Base-by-base conservation (phyloP, 106 monocot genomes). In the Dendrobium huoshanense region DNA sequence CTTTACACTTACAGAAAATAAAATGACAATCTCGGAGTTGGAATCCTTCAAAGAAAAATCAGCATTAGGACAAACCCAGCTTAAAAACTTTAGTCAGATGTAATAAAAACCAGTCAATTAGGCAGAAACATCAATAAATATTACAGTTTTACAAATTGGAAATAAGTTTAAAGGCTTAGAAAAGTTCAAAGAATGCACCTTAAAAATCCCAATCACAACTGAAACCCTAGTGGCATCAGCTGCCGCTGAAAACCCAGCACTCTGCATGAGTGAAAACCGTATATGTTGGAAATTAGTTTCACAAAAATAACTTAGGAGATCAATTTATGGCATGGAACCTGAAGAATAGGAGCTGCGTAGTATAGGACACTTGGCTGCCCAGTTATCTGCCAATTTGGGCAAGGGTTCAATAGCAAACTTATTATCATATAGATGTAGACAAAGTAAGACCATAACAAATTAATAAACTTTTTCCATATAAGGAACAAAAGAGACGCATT, bases 291-390 rank as follows among this genome's bases (percentile, higher is more conserved):
- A n/a, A 43, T 16, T 43, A 41, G 18, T 7, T 17, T 19, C 51
- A 51, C 64, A 75, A 44, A 75, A 75, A 43, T 6, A 75, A n/a
- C 20, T 75, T 43, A 75, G 43, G 40, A 75, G 43, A 75, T 20
- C 7, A 43, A 75, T 44, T 43, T 75, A 44, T 6, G 43, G 29
- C 17, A 72, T 75, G 4, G 16, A 73, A 98, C 98, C 95, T 98
- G 98, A 74, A 98, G 95, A 78, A 98, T 98, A 7, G 98, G 89
- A 72, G 98, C 91, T 24, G 98, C 98, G 89, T 95, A 98, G 84
- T 98, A 98, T 19, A 98, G 77, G 74, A 98, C 98, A 81, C 98
- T 98, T 31, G 95, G 98, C 81, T 98, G 98, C 43, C 98, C 98
- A 41, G 98, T 98, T 82, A 98, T 95, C 98, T 98, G 85, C 45